Base-by-base conservation (phyloP, 352 stramenopile genomes). In the Stephanocyclus meneghinianus region DNA sequence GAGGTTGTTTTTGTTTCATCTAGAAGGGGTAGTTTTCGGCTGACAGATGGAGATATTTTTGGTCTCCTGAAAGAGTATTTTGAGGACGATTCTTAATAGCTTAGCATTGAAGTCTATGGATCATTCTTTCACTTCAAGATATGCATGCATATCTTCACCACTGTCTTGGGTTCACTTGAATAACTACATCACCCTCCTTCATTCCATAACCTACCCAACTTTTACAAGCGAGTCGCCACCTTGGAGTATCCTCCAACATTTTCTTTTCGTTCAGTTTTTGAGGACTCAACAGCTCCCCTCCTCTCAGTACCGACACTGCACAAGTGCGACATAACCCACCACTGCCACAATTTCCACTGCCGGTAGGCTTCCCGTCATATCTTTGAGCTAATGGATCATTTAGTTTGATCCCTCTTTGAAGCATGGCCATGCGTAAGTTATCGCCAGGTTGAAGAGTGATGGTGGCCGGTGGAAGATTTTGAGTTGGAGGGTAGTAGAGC, bases 111-210 rank as follows among this genome's bases (percentile, higher is more conserved):
- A 32, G 4, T 40, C 35, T 9, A 40, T 8, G 3, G 3, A 9
- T 40, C 35, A 40, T 8, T 40, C 35, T 40, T 40, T 40, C 35
- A 8, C 35, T 40, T 9, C 7, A 40, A 40, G 35, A 40, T 40
- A 40, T 8, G 35, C 35, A 40, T 8, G 35, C 3, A 2, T 40
- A 40, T 9, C 7, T 32, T 69, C 61, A 74, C 84, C 87, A 91
- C 62, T 93, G 86, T 60, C 81, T 74, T 2, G 87, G 86, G 82
- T 90, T 91, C 1, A 93, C 83, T 55, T 86, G 78, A 48, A 93
- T 56, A 15, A 70, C 76, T 48, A 91, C 71, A 35, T 90, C 76
- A n/a, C 88, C 88, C 71, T 91, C 84, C 67, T 88, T 71, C 72
- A 90, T 84, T 44, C 83, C 87, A 63, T 90, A 88, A 15, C 88